Evolutionary conservation across 2,329 filamentous ascomycete genomes (phyloP), one percentile per base, ranked within the genome.

Genomic region (Botrytis porri): DNA sequence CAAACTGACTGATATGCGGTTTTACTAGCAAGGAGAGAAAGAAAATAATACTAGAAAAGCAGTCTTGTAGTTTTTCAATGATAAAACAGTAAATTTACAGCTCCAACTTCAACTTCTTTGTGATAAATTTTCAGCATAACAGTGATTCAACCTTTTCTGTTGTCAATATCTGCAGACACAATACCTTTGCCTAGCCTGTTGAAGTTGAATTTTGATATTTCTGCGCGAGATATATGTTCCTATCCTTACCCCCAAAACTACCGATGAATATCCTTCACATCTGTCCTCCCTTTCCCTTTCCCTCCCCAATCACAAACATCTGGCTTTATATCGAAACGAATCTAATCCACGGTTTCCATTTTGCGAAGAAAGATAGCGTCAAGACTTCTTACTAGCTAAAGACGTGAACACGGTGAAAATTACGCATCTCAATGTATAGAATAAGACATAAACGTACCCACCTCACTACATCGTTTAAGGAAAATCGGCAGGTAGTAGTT

Each of bases 11-110:
- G 29, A 35, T 59, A 2, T 35, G 18, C 7, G 18, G 57, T 22
- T 59, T 12, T 10, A 7, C 18, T 35, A 2, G 29, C 18, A 32
- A 35, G 20, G 4, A 20, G 18, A 35, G 4, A 22, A 20, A 35
- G 18, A 3, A 7, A 54, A n/a, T n/a, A 1, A 10, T 10, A 48
- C 45, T 2, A 48, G 45, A 9, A 10, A 22, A 48, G 48, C 25
- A n/a, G 6, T n/a, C 25, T n/a, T n/a, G 1, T 54, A n/a, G 48
- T n/a, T 1, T n/a, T 3, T n/a, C 25, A 54, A n/a, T 54, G 0
- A n/a, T 7, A 16, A n/a, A 54, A 16, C 5, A 7, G 25, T 16
- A 54, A 16, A 54, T 54, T 54, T 7, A 16, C 4, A n/a, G 0
- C 25, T n/a, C n/a, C 12, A 16, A 54, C 8, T n/a, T 54, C 12